Conservation (phyloP, 2,329 filamentous ascomycete genomes). For the Ceratocystis variospora region DNA sequence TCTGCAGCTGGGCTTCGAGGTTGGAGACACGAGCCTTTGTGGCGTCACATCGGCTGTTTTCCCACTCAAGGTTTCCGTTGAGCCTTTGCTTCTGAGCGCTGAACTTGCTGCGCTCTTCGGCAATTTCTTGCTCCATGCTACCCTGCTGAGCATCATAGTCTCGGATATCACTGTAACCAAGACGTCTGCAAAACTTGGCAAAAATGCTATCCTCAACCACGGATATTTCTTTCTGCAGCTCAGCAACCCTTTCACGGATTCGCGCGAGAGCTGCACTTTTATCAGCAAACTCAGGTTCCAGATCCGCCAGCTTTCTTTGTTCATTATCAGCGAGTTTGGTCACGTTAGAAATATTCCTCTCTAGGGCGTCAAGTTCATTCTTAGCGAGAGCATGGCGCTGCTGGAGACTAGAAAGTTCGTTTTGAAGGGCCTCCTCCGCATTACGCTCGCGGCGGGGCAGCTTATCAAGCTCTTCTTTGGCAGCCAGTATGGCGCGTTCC, state of each 20-base stretch:
- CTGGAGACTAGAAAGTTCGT: slow-evolving; percentile 66
- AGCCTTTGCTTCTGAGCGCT: slow-evolving; percentile 69
- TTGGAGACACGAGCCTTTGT: slow-evolving; percentile 55
- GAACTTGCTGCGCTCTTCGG: slow-evolving; percentile 75
- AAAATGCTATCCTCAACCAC: slow-evolving; percentile 84
- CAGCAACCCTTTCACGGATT: slow-evolving; percentile 36
- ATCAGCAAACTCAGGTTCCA: slow-evolving; percentile 63
- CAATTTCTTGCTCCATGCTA: slow-evolving; percentile 77
- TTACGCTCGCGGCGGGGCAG: slow-evolving; percentile 66
- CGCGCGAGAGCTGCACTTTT: slow-evolving; percentile 55
- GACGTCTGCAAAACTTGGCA: slow-evolving; percentile 65
- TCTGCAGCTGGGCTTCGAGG: slow-evolving; percentile 52
- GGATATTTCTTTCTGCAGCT: slow-evolving; percentile 51
- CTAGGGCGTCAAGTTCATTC: slow-evolving; percentile 63
- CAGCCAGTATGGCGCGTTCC: slow-evolving; percentile 59
- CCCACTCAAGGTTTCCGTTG: slow-evolving; percentile 46
- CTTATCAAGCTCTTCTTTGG: slow-evolving; percentile 62
- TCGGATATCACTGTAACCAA: slow-evolving; percentile 80
- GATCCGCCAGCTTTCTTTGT: slow-evolving; percentile 57
- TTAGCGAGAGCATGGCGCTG: slow-evolving; percentile 57
- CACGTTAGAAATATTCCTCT: slow-evolving; percentile 74
- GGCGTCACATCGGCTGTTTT: slow-evolving; percentile 37
- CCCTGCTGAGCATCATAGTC: slow-evolving; percentile 91
- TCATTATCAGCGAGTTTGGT: slow-evolving; percentile 65
- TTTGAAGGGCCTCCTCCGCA: slow-evolving; percentile 69